Conservation (phyloP, 345 rosid species). For the Hibiscus tridactylites region DNA sequence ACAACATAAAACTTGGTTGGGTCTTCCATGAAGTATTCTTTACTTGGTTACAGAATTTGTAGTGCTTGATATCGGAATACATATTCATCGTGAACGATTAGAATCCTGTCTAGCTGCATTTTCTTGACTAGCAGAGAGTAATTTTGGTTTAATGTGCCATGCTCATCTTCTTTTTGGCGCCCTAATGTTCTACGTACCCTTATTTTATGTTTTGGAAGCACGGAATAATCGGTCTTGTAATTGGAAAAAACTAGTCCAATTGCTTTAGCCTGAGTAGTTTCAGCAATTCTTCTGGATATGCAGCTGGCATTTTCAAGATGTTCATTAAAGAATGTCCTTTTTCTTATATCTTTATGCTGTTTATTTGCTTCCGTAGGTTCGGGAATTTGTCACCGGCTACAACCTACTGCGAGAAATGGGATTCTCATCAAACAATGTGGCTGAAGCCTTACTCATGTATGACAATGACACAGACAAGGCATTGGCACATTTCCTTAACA, state of each 20-base stretch:
- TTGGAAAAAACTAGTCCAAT: neutral
- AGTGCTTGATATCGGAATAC: neutral
- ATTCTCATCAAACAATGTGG: conserved; percentile 53
- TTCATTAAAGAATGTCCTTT: neutral
- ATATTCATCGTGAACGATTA: neutral
- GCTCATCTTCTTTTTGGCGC: neutral
- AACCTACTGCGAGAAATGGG: conserved; percentile 69
- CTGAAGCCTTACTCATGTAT: conserved; percentile 57
- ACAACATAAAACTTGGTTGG: too few relatives aligned
- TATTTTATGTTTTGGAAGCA: neutral
- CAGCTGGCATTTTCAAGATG: neutral
- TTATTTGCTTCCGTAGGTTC: conserved; percentile 35
- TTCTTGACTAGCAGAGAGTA: neutral
- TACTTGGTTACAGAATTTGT: too few relatives aligned
- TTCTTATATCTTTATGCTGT: neutral
- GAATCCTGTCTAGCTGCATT: neutral
- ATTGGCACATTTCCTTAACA: conserved; percentile 50
- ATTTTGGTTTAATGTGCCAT: neutral
- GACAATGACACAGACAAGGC: conserved; percentile 77
- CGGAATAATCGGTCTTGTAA: neutral
- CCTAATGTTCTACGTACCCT: neutral
- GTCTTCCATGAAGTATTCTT: too few relatives aligned
- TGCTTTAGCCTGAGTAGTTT: neutral
- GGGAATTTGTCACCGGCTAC: conserved; percentile 56
- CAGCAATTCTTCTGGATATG: neutral